Base-by-base conservation (phyloP, 1,284 basidiomycete genomes). In the Cystobasidium pallidum region DNA sequence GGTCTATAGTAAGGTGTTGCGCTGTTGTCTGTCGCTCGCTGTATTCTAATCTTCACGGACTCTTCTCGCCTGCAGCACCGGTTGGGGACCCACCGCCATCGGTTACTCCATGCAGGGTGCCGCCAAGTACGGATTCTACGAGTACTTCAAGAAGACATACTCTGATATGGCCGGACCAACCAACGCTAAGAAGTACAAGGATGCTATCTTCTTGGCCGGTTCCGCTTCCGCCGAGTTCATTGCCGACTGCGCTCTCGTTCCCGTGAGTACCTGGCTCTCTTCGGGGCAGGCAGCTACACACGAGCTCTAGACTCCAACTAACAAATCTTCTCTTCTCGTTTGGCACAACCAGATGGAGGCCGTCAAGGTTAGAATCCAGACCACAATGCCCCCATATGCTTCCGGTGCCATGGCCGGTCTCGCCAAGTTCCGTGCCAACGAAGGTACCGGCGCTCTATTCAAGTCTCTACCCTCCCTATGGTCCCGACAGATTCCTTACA, bases 321-420 rank as follows among this genome's bases (percentile, higher is more conserved):
- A n/a, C n/a, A n/a, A n/a, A 39, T 39, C 36, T 6, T 6, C 36
- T 39, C 13, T 39, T 39, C 13, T 6, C 36, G 36, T 39, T 39
- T 13, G 6, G 13, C 10, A 43, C 19, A 36, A 32, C n/a, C 28
- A 66, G 61, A 77, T 78, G 75, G 79, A 80, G 73, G 78, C 79
- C 45, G 77, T 80, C 76, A 80, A 80, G 76, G 79, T 80, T 67
- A 76, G 79, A 76, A 80, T 79, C 74, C 79, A 80, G 73, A 80
- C 79, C 67, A 79, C 79, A 34, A 78, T 79, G 75, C 78, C 79
- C 64, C 78, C 79, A 43, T 79, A 78, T 66, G 79, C 79, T 58
- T 67, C 59, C 13, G 75, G 76, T 43, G 76, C 76, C 68, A 61
- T 72, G 49, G 70, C 74, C 41, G 79, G 77, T 54, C 49, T 78